Base-by-base conservation (phyloP, 768 basidiomycete species). In the Steccherinum ochraceum region DNA sequence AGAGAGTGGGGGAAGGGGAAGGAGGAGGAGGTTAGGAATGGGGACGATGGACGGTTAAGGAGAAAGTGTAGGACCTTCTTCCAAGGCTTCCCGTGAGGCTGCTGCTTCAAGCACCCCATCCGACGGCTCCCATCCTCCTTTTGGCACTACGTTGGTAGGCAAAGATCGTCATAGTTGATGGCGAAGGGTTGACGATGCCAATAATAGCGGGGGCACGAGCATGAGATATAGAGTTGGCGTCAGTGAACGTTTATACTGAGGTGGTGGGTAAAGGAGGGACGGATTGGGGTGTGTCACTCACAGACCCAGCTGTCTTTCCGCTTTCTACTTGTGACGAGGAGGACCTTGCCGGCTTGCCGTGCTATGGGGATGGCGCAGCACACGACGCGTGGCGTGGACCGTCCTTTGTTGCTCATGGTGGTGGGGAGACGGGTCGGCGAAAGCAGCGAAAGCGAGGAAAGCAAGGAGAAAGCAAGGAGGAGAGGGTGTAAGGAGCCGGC, bases 11-110 rank as follows among this genome's bases (percentile, higher is more conserved):
- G 42, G 40, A 41, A 42, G 35, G 56, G 46, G 24, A 53, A 52
- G 54, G 44, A 55, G 53, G 55, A 49, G 52, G 55, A 54, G 51
- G 62, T 64, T 55, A 64, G 64, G 64, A 61, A 58, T 58, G 56
- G 58, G 62, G 78, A 84, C 77, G 73, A 78, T 69, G 83, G 74
- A 82, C 76, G 82, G 78, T 78, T 81, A 84, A 79, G 74, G 83
- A 82, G 74, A 81, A 84, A 80, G 74, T 81, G 81, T 83, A 82
- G 82, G 87, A 93, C 90, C 90, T 92, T 93, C 90, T 88, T 93
- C 90, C 69, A 86, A 76, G 72, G 90, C 90, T 82, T 93, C 90
- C 69, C 90, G 80, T 63, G 81, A 86, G 72, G 90, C 90, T 66
- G 90, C 90, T 72, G 81, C 84, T 76, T 91, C 89, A 62, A 92